phyloP scores from a whole-genome alignment of 2,329 filamentous ascomycete genomes.

The Xylaria sp. region DNA sequence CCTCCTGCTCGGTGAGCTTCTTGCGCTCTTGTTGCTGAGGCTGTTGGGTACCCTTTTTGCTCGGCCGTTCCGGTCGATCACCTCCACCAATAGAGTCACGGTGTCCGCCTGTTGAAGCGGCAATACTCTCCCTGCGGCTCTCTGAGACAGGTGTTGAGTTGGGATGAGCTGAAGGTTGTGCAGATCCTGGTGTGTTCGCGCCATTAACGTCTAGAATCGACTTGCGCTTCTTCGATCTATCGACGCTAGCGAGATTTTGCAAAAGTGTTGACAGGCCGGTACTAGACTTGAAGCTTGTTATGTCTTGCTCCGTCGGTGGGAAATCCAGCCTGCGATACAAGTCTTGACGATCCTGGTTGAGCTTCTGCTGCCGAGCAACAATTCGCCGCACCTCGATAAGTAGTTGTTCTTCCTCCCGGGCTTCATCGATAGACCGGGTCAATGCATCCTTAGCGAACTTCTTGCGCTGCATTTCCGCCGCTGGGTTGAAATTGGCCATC shows the following conservation, averaged over 20 bases:
- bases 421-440: conserved; percentile 83
- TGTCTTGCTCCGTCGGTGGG: conserved; percentile 75
- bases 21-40: conserved; percentile 65
- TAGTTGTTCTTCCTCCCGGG: conserved; percentile 89
- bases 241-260: conserved; percentile 81
- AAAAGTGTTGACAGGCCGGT: conserved; percentile 82
- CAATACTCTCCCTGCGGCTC: conserved; percentile 64
- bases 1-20: conserved; percentile 78
- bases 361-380: conserved; percentile 82
- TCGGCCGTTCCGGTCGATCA: conserved; percentile 52
- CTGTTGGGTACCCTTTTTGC: conserved; percentile 66
- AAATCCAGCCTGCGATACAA: conserved; percentile 88
- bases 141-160: conserved; percentile 53
- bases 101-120: conserved; percentile 54
- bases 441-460: conserved; percentile 83
- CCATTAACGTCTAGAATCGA: conserved; percentile 69
- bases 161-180: conserved; percentile 45
- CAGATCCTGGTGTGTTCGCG: conserved; percentile 56
- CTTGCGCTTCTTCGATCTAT: conserved; percentile 90
- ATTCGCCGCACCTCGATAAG: conserved; percentile 93
- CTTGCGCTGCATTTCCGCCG: conserved; percentile 82
- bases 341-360: conserved; percentile 88
- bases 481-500: conserved; percentile 86
- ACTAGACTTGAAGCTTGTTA: conserved; percentile 81
- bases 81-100: conserved; percentile 58